These are phyloP conservation scores for Clarkia xantiana DNA, from an alignment of 345 rosid genomes.

Conservation along the genomic window DNA sequence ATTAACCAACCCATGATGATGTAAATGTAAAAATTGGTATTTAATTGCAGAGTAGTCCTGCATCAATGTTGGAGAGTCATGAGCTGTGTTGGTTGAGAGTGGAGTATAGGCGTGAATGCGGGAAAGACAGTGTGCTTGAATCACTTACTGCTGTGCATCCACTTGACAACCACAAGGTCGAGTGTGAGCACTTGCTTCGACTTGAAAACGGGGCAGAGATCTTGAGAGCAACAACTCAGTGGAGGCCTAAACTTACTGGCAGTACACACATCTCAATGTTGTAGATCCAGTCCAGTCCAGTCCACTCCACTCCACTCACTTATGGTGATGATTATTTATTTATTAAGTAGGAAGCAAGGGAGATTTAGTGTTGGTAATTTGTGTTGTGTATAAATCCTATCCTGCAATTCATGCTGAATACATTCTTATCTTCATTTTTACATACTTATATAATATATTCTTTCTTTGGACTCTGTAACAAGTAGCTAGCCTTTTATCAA, in stretches of 20 bases:
- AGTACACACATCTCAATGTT: not conserved
- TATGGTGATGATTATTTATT: too few relatives aligned
- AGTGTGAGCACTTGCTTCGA: constrained; percentile 87
- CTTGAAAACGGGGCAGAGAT: constrained; percentile 80
- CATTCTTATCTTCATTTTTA: too few relatives aligned
- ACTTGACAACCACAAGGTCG: constrained; percentile 30
- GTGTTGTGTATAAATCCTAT: too few relatives aligned
- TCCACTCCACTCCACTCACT: too few relatives aligned
- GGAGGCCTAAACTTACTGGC: constrained; percentile 50
- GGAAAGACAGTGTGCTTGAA: constrained; percentile 85
- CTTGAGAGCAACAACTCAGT: constrained; percentile 74
- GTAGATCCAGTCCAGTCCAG: too few relatives aligned
- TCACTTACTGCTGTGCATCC: constrained; percentile 56
- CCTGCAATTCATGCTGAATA: too few relatives aligned
- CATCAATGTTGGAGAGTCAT: constrained; percentile 65
- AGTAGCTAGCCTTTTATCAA: too few relatives aligned
- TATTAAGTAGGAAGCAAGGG: too few relatives aligned
- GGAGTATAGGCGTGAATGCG: constrained; percentile 95
- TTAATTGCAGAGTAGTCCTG: constrained; percentile 77
- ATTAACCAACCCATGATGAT: not conserved
- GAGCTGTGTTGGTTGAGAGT: constrained; percentile 66
- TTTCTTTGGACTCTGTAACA: too few relatives aligned
- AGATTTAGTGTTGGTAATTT: too few relatives aligned
- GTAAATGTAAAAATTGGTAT: too few relatives aligned
- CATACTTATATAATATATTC: too few relatives aligned